A percentile compares a stretch with the other conserved stretches of the same genome.
phyloP scores from a whole-genome alignment of 257 asterid genomes.

The Salvia splendens region DNA sequence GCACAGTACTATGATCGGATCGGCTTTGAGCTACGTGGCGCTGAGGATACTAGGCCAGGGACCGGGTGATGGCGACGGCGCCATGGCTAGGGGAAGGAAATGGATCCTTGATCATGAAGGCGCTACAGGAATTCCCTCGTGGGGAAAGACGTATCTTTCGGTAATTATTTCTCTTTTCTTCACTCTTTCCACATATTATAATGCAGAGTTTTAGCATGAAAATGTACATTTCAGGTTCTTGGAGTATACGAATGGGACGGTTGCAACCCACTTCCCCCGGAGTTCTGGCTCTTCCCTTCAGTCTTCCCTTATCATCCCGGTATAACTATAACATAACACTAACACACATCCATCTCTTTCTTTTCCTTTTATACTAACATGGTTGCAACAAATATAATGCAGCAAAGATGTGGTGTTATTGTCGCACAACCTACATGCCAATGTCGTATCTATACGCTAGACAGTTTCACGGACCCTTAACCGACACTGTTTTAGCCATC shows the following conservation, averaged over 20 bases:
- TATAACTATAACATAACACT: neutral
- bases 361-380: no score
- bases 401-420: conserved; percentile 89
- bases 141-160: conserved; percentile 90
- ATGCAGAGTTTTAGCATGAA: neutral
- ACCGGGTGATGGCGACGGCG: conserved; percentile 59
- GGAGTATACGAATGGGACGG: conserved; percentile 96
- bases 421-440: conserved; percentile 83
- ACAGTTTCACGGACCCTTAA: conserved; percentile 66
- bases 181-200: no score
- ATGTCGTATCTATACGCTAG: conserved; percentile 74
- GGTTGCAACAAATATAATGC: conserved; percentile 27
- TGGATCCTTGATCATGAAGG: conserved; percentile 87
- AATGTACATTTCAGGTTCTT: conserved; percentile 50
- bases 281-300: conserved; percentile 84
- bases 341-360: neutral
- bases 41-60: conserved; percentile 70
- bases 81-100: conserved; percentile 55
- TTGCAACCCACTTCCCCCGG: conserved; percentile 90
- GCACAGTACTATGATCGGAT: conserved; percentile 87
- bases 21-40: conserved; percentile 68
- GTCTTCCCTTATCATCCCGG: conserved; percentile 78
- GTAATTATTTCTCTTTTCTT: conserved; percentile 32
- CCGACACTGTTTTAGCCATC: conserved; percentile 60
- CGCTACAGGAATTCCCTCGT: conserved; percentile 79